Conservation (phyloP, 2,329 filamentous ascomycete species). For the Tolypocladium album region DNA sequence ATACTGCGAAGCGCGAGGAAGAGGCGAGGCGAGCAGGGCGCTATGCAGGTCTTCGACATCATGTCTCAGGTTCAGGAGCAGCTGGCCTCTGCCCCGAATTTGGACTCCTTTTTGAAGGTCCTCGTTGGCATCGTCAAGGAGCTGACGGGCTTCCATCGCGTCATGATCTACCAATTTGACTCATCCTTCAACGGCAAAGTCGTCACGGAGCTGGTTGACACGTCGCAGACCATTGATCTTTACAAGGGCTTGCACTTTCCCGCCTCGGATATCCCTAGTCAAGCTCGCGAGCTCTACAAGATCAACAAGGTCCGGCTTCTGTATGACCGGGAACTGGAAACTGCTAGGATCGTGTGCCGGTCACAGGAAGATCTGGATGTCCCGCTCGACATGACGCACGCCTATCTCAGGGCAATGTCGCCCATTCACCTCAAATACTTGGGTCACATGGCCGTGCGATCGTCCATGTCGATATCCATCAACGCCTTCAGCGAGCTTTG, state of each 20-base stretch:
- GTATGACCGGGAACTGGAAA: constrained; percentile 74
- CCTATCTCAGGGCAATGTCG: constrained; percentile 81
- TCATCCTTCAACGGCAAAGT: constrained; percentile 72
- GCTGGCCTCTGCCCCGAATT: constrained; percentile 57
- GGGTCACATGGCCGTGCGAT: constrained; percentile 80
- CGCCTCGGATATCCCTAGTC: constrained; percentile 75
- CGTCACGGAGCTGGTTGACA: constrained; percentile 79
- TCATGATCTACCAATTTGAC: constrained; percentile 92
- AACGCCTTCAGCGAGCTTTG: constrained; percentile 78
- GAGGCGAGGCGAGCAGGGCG: constrained; percentile 65
- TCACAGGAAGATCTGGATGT: constrained; percentile 60
- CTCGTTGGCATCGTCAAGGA: constrained; percentile 82
- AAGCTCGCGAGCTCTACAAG: constrained; percentile 81
- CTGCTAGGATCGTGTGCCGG: constrained; percentile 72
- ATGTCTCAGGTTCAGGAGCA: constrained; percentile 90
- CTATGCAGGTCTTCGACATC: constrained; percentile 86
- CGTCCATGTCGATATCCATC: constrained; percentile 90
- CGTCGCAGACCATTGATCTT: constrained; percentile 65
- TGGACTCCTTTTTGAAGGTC: constrained; percentile 69
- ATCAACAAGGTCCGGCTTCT: constrained; percentile 81
- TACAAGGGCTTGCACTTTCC: constrained; percentile 86
- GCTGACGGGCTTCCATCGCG: constrained; percentile 79
- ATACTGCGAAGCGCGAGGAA: constrained; percentile 66
- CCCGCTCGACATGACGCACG: constrained; percentile 74
- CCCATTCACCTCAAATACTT: constrained; percentile 85